phyloP scores from a whole-genome alignment of 306 rosid genomes.

The Abrus precatorius region DNA sequence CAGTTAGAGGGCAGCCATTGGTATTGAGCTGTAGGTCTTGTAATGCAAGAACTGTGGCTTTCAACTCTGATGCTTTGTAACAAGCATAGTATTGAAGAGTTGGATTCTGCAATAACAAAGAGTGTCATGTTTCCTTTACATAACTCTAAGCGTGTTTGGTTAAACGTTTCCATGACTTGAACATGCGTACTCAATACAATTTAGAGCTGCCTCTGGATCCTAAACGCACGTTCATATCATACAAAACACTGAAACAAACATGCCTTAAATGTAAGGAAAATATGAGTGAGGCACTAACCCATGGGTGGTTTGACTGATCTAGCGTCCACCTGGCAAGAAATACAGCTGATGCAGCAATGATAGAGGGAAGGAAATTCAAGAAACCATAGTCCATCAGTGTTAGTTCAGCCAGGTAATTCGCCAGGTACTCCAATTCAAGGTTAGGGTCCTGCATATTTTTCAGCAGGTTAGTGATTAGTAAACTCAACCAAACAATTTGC shows the following conservation, averaged over 20 bases:
- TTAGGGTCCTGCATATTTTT: constrained; percentile 67
- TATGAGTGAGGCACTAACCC: constrained; percentile 68
- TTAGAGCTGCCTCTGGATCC: too few species aligned
- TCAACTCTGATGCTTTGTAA: constrained; percentile 81
- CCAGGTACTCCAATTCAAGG: constrained; percentile 87
- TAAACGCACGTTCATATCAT: too few species aligned
- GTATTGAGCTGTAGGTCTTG: constrained; percentile 82
- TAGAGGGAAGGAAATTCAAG: constrained; percentile 81
- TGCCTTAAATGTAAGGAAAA: constrained; percentile 11
- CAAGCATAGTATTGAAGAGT: constrained; percentile 79
- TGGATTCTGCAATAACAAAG: constrained; percentile 69
- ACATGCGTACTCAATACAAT: too few species aligned
- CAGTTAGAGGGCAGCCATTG: constrained; percentile 68
- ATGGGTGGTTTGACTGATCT: constrained; percentile 84
- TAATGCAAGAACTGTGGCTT: constrained; percentile 71
- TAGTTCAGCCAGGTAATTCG: constrained; percentile 86
- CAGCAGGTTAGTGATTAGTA: constrained; percentile 38
- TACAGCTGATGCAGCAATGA: constrained; percentile 90
- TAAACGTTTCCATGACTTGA: background rate
- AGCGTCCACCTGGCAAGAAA: constrained; percentile 94
- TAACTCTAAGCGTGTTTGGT: background rate
- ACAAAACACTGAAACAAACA: too few species aligned
- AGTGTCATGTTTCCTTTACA: constrained; percentile 33
- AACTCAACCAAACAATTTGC: constrained; percentile 24
- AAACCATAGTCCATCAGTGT: constrained; percentile 77